Conservation (phyloP, 179 eudicot species). For the Carnegiea gigantea region DNA sequence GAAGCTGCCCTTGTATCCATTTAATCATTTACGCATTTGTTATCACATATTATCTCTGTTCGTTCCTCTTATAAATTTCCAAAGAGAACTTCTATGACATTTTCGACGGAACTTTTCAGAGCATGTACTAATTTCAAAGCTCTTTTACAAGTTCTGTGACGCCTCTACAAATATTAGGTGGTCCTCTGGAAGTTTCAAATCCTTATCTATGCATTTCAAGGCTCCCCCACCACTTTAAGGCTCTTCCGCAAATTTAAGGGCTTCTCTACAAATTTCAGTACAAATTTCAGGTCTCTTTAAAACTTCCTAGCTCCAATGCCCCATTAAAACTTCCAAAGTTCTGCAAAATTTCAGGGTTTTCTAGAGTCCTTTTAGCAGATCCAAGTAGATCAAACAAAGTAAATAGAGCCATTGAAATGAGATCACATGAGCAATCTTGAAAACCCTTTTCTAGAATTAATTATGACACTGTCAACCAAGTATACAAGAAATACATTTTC, state of each 20-base stretch:
- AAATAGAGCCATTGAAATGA: background rate
- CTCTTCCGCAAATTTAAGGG: background rate
- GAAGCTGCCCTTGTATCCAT: background rate
- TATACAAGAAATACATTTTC: background rate
- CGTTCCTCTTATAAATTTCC: background rate
- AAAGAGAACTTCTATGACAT: background rate
- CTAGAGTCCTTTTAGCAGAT: background rate
- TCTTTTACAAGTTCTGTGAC: background rate
- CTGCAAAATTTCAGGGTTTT: background rate
- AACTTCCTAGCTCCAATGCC: background rate
- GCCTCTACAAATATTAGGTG: background rate
- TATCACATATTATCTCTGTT: background rate
- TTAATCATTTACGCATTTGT: background rate
- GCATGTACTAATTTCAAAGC: background rate
- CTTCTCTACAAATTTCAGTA: background rate
- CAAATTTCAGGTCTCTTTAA: background rate
- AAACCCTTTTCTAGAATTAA: background rate
- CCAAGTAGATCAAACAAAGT: background rate
- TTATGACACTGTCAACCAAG: background rate
- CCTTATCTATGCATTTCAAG: background rate
- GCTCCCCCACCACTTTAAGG: background rate
- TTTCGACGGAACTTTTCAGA: background rate
- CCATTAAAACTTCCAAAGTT: background rate
- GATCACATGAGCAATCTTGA: conserved; percentile 4
- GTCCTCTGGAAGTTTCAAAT: background rate